Evolutionary conservation across 2,329 filamentous ascomycete species (phyloP).

Genomic region (Domatiomyces catenatus): DNA sequence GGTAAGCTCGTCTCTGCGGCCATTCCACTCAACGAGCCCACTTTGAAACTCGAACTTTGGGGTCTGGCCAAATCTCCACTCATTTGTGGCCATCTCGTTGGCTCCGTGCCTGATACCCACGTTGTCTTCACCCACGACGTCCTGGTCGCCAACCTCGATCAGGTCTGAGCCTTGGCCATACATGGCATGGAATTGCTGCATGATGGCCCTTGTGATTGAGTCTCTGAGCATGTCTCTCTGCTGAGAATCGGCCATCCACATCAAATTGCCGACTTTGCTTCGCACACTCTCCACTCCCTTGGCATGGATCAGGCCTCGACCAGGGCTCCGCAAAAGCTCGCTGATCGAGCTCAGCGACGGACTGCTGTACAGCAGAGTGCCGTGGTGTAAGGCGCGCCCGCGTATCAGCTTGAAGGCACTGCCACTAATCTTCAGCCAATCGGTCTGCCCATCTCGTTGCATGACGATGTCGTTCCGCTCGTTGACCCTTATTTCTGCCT

Average conservation of each 20-base stretch:
- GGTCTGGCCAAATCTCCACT: constrained; percentile 14
- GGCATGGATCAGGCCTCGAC: constrained; percentile 58
- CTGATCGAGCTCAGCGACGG: constrained; percentile 58
- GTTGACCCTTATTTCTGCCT: constrained; percentile 54
- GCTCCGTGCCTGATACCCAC: constrained; percentile 7
- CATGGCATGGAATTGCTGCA: constrained; percentile 8
- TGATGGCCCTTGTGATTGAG: constrained; percentile 8
- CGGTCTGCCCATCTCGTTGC: constrained; percentile 6
- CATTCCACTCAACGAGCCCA: constrained; percentile 1
- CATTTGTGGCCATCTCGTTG: constrained; percentile 10
- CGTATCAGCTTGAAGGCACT: constrained; percentile 89
- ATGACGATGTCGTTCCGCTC: constrained; percentile 86
- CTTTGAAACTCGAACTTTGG: constrained; percentile 13
- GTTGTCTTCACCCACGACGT: constrained; percentile 3
- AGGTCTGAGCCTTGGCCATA: constrained; percentile 8
- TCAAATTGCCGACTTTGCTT: constrained; percentile 66
- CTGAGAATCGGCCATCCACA: constrained; percentile 15
- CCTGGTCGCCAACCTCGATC: constrained; percentile 6
- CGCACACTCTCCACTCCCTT: constrained; percentile 84
- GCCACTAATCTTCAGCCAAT: constrained; percentile 67
- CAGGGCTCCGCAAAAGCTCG: constrained; percentile 60
- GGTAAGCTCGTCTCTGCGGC: constrained; percentile 4
- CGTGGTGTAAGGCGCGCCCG: constrained; percentile 72
- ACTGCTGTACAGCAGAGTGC: constrained; percentile 69
- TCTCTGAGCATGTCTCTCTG: constrained; percentile 1